Conservation (phyloP, 2,329 filamentous ascomycete species). For the Apiospora phragmitis region DNA sequence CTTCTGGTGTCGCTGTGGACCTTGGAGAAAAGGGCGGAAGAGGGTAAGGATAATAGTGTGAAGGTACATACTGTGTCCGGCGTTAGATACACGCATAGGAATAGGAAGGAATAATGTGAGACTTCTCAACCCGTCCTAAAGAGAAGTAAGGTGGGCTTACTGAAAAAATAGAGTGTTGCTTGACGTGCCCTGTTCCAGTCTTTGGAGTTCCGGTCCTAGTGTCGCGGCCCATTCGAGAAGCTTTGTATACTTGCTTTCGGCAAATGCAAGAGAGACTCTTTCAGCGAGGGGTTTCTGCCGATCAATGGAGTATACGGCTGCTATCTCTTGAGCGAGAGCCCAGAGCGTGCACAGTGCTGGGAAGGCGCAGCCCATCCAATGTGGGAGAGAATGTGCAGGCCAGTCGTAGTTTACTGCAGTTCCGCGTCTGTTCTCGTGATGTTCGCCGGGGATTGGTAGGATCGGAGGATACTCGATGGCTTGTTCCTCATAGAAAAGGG, state of each 20-base stretch:
- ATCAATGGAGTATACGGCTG: not conserved
- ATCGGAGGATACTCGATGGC: not conserved
- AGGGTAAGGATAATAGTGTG: not conserved
- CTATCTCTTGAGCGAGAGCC: conserved; percentile 16
- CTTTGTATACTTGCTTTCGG: conserved; percentile 19
- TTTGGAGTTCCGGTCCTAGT: not conserved
- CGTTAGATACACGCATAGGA: not conserved
- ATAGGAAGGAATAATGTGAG: too few relatives aligned
- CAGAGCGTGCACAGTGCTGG: conserved; percentile 17
- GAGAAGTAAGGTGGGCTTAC: not conserved
- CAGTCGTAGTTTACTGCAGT: not conserved
- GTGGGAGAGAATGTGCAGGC: conserved; percentile 13
- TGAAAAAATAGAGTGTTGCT: not conserved
- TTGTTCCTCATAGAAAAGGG: not conserved
- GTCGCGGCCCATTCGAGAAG: conserved; percentile 21
- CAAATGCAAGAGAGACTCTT: conserved; percentile 14
- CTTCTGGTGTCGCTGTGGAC: not conserved
- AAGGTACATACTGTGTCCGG: not conserved
- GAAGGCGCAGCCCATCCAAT: conserved; percentile 21
- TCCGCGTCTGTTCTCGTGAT: not conserved
- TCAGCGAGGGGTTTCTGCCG: not conserved
- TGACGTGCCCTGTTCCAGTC: not conserved
- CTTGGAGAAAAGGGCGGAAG: conserved; percentile 3
- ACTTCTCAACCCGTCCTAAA: too few relatives aligned
- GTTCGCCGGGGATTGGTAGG: not conserved